phyloP scores from a whole-genome alignment of 2,329 filamentous ascomycete genomes.

The Aspergillus luchuensis region DNA sequence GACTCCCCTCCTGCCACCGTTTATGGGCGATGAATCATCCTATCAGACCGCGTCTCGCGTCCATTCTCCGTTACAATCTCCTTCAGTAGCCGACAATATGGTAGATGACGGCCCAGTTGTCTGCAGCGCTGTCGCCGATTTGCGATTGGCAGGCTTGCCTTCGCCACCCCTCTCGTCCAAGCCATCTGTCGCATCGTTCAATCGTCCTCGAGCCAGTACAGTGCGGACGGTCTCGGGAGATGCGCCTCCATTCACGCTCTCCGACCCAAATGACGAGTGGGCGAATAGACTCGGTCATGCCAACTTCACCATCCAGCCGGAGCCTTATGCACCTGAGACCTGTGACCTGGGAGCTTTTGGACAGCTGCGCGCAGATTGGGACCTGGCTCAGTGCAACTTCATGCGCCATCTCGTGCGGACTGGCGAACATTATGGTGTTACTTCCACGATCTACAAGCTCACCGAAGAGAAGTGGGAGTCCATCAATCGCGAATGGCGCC shows the following conservation, averaged over 20 bases:
- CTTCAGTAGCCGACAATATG: constrained; percentile 67
- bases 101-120: constrained; percentile 46
- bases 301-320: constrained; percentile 84
- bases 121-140: constrained; percentile 48
- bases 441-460: constrained; percentile 82
- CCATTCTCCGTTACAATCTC: constrained; percentile 83
- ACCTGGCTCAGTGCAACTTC: constrained; percentile 79
- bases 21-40: constrained; percentile 64
- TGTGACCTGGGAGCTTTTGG: constrained; percentile 63
- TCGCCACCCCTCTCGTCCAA: constrained; percentile 76
- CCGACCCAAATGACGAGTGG: constrained; percentile 74
- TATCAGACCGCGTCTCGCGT: constrained; percentile 57
- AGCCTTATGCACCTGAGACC: constrained; percentile 71
- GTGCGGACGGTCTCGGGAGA: constrained; percentile 48
- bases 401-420: constrained; percentile 85
- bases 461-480: constrained; percentile 88
- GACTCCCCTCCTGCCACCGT: constrained; percentile 81
- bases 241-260: constrained; percentile 62
- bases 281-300: constrained; percentile 83
- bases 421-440: constrained; percentile 85
- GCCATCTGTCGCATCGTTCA: constrained; percentile 76
- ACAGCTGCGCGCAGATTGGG: constrained; percentile 76
- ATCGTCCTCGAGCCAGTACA: constrained; percentile 50
- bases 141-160: constrained; percentile 53
- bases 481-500: constrained; percentile 74